A percentile compares a stretch with the other conserved stretches of the same genome.
These are phyloP conservation scores for Hypomyces perniciosus DNA, from an alignment of 2,329 filamentous ascomycete genomes.

Conservation along the genomic window DNA sequence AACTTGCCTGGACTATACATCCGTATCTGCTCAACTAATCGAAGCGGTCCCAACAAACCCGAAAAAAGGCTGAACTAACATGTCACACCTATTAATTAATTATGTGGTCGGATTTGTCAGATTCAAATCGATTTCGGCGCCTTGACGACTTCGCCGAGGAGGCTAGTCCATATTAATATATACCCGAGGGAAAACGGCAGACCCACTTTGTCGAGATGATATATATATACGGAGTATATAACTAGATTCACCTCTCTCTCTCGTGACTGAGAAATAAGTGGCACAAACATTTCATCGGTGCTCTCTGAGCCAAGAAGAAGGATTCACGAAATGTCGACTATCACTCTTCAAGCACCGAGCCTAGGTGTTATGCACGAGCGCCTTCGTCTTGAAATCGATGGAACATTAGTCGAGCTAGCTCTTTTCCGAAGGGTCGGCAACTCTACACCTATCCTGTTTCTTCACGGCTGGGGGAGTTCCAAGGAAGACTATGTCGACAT, in stretches of 20 bases:
- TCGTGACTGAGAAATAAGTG: neutral
- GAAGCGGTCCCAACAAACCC: too few species aligned
- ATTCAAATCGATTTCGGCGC: neutral
- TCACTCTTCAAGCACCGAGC: neutral
- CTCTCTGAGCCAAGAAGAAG: neutral
- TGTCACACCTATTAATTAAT: too few species aligned
- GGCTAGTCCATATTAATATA: neutral
- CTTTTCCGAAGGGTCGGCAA: neutral
- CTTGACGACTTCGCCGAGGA: neutral
- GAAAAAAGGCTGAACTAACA: too few species aligned
- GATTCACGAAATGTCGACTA: neutral
- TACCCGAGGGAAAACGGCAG: neutral
- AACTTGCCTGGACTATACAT: too few species aligned
- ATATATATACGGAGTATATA: too few species aligned
- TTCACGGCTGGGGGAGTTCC: constrained; percentile 22
- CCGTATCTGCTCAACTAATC: too few species aligned
- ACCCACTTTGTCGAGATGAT: neutral
- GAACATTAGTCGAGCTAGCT: neutral
- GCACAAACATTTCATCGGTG: neutral
- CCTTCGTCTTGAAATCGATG: neutral
- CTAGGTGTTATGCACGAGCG: neutral
- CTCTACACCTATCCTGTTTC: constrained; percentile 17
- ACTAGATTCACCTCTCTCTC: neutral
- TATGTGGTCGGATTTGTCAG: neutral
- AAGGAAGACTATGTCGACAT: constrained; percentile 24